These are phyloP conservation scores for Phytophthora kernoviae DNA, from an alignment of 352 stramenopile species.

Conservation along the genomic window DNA sequence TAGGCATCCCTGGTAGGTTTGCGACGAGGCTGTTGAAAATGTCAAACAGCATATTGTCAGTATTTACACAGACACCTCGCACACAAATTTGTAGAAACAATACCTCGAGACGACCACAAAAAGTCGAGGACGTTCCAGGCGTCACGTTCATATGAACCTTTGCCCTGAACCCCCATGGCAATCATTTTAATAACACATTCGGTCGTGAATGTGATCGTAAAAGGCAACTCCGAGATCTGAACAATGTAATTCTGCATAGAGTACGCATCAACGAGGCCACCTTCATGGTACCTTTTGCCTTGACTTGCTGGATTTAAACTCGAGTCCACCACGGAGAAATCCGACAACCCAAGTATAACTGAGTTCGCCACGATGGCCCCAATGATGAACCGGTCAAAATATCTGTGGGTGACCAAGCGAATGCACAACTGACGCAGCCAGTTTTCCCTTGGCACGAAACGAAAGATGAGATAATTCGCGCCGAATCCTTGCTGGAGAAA, in stretches of 20 bases:
- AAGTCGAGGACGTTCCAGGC: slow-evolving; percentile 94
- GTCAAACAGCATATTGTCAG: background rate
- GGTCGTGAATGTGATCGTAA: slow-evolving; percentile 88
- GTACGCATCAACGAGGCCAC: slow-evolving; percentile 41
- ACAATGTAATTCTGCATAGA: slow-evolving; percentile 67
- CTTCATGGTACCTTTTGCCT: slow-evolving; percentile 43
- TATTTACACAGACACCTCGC: background rate
- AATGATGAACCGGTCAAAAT: slow-evolving; percentile 90
- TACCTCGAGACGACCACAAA: slow-evolving; percentile 90
- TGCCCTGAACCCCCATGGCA: slow-evolving; percentile 73
- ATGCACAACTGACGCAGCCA: slow-evolving; percentile 58
- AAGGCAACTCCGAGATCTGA: slow-evolving; percentile 77
- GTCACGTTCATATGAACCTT: slow-evolving; percentile 82
- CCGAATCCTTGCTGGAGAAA: slow-evolving; percentile 38
- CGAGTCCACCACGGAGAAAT: slow-evolving; percentile 78
- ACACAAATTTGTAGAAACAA: no score
- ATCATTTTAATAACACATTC: slow-evolving; percentile 93
- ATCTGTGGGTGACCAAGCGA: slow-evolving; percentile 47
- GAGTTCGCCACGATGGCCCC: slow-evolving; percentile 87
- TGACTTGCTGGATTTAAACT: slow-evolving; percentile 64
- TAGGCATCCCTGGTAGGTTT: slow-evolving; percentile 66
- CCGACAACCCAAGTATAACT: slow-evolving; percentile 83
- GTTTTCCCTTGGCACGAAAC: slow-evolving; percentile 49
- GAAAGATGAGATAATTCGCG: slow-evolving; percentile 52
- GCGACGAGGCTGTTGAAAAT: slow-evolving; percentile 45